Evolutionary conservation across 106 monocot genomes (phyloP).

Genomic region (Acorus gramineus): DNA sequence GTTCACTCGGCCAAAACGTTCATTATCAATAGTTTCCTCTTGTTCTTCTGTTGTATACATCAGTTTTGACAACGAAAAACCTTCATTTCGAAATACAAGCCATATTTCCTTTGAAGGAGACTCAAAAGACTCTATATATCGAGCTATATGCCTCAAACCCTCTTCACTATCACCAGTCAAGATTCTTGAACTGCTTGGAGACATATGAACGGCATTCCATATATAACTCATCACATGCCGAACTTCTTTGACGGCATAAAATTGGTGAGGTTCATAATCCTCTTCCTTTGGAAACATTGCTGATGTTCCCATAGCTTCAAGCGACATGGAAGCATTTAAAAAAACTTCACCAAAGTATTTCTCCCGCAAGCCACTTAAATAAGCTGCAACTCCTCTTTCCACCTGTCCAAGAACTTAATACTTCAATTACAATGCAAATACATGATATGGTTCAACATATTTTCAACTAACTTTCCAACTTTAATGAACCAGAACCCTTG

Average conservation of each 20-base stretch:
- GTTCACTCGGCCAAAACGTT: slow-evolving; percentile 17
- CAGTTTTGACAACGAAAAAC: slow-evolving; percentile 62
- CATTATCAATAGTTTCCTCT: slow-evolving; percentile 24
- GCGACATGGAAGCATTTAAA: slow-evolving; percentile 51
- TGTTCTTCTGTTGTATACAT: slow-evolving; percentile 63
- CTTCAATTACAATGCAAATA: too few relatives aligned
- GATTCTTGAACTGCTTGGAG: slow-evolving; percentile 8
- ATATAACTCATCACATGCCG: slow-evolving; percentile 3
- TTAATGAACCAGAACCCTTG: too few relatives aligned
- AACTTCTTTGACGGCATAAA: slow-evolving; percentile 5
- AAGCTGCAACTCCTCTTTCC: slow-evolving; percentile 69
- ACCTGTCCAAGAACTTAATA: slow-evolving; percentile 27
- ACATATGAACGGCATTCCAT: slow-evolving; percentile 4
- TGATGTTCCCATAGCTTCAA: slow-evolving; percentile 13
- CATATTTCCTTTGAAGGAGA: slow-evolving; percentile 72
- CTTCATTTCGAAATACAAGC: slow-evolving; percentile 86
- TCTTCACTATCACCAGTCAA: slow-evolving; percentile 14
- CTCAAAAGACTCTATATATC: slow-evolving; percentile 89
- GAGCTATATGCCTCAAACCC: slow-evolving; percentile 74
- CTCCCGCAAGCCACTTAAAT: slow-evolving; percentile 83
- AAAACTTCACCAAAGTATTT: slow-evolving; percentile 89
- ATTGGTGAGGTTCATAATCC: slow-evolving; percentile 13
- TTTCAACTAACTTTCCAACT: too few relatives aligned
- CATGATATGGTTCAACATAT: too few relatives aligned
- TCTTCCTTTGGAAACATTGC: slow-evolving; percentile 11